phyloP scores from a whole-genome alignment of 495 filamentous ascomycete genomes.

The Aspergillus funiculosus region DNA sequence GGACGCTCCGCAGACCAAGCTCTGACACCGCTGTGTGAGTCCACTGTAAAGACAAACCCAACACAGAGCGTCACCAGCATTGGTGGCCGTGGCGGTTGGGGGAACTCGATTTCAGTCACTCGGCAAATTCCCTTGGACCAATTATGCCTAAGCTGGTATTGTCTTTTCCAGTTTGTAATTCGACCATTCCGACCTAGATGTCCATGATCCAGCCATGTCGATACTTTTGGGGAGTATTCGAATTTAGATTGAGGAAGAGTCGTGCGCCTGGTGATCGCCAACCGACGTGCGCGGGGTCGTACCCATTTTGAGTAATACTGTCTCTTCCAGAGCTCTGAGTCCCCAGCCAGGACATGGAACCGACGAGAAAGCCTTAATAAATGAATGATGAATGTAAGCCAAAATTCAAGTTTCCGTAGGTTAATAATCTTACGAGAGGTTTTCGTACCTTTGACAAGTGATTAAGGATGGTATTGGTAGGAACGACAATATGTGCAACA shows the following conservation, averaged over 20 bases:
- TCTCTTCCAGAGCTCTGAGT: constrained; percentile 87
- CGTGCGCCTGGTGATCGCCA: constrained; percentile 59
- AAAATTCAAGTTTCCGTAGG: too few species aligned
- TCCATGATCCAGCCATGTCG: constrained; percentile 78
- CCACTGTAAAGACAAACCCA: constrained; percentile 73
- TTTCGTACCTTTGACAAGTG: constrained; percentile 56
- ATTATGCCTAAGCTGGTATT: constrained; percentile 87
- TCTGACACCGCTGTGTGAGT: constrained; percentile 60
- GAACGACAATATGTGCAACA: constrained; percentile 77
- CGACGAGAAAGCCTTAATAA: constrained; percentile 62
- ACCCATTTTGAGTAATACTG: constrained; percentile 89
- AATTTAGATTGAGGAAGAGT: constrained; percentile 34
- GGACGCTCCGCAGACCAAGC: constrained; percentile 67
- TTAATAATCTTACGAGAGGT: neutral
- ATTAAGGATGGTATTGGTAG: constrained; percentile 64
- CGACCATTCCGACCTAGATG: constrained; percentile 47
- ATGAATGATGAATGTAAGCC: constrained; percentile 5
- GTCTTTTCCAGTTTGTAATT: constrained; percentile 75
- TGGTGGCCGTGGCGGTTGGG: constrained; percentile 49
- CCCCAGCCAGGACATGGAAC: constrained; percentile 66
- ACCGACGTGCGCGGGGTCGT: constrained; percentile 68
- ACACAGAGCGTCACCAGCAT: constrained; percentile 66
- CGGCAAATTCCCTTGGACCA: constrained; percentile 82
- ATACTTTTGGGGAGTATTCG: constrained; percentile 63
- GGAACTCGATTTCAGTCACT: constrained; percentile 68